Evolutionary conservation across 2,329 filamentous ascomycete species (phyloP).

Genomic region (Penicillium sp.): DNA sequence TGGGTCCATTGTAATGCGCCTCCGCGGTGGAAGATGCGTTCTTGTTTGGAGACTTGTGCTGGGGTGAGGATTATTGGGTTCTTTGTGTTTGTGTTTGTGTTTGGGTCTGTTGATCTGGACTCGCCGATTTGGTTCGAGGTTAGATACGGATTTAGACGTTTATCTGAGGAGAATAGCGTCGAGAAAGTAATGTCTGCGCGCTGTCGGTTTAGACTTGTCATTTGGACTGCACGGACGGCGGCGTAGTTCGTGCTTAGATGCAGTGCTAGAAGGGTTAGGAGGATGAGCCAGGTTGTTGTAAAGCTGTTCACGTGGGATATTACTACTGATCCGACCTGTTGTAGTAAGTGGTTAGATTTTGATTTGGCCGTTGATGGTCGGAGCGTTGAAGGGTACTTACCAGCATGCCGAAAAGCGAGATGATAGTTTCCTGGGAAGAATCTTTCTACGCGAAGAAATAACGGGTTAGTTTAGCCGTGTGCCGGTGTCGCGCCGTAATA

Average conservation of each 20-base stretch:
- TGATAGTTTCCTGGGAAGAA: conserved; percentile 89
- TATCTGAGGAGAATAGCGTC: conserved; percentile 46
- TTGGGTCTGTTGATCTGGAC: no score
- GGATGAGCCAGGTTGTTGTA: conserved; percentile 66
- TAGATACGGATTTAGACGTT: conserved; percentile 7
- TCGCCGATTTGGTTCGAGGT: background rate
- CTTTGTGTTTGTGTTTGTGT: no score
- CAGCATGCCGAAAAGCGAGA: conserved; percentile 83
- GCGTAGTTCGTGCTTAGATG: conserved; percentile 84
- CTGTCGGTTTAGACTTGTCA: conserved; percentile 81
- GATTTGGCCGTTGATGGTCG: background rate
- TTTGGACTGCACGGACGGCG: conserved; percentile 77
- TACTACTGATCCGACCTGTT: conserved; percentile 67
- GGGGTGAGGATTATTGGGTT: conserved; percentile 51
- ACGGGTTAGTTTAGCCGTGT: background rate
- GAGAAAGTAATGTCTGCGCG: conserved; percentile 74
- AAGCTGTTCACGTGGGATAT: conserved; percentile 71
- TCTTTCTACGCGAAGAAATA: conserved; percentile 58
- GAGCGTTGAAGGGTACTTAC: conserved; percentile 36
- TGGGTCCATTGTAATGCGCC: conserved; percentile 58
- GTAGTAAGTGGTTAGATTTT: background rate
- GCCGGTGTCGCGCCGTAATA: background rate
- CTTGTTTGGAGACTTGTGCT: conserved; percentile 57
- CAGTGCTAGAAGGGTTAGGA: conserved; percentile 66
- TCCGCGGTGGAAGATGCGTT: conserved; percentile 61